Evolutionary conservation across 495 filamentous ascomycete genomes (phyloP).

Genomic region (Patellaria atrata): DNA sequence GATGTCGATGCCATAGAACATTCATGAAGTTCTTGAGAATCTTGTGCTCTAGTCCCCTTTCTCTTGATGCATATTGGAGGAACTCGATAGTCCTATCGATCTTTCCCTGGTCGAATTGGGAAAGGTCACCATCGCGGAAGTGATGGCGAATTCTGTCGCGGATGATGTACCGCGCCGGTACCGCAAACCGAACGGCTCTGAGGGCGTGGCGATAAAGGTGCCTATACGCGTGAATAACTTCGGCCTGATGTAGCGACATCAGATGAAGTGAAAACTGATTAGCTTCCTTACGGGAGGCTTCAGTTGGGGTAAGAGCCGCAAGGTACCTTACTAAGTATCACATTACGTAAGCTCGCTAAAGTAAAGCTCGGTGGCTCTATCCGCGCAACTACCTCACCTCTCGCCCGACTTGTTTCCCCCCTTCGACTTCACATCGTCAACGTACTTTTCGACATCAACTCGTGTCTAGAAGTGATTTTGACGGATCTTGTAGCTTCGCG

Average conservation of each 20-base stretch:
- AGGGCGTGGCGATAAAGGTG: conserved; percentile 58
- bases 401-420: too few species aligned
- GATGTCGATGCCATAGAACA: conserved; percentile 40
- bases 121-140: conserved; percentile 45
- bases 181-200: conserved; percentile 65
- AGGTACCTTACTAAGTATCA: too few species aligned
- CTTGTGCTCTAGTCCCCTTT: conserved; percentile 60
- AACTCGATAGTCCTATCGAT: conserved; percentile 68
- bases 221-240: conserved; percentile 65
- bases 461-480: too few species aligned
- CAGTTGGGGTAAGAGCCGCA: too few species aligned
- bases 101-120: conserved; percentile 41
- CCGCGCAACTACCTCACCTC: too few species aligned
- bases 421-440: too few species aligned
- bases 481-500: too few species aligned
- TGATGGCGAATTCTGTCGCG: conserved; percentile 48
- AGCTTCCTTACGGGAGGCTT: too few species aligned
- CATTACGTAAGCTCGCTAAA: too few species aligned
- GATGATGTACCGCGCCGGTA: conserved; percentile 55
- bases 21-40: conserved; percentile 63
- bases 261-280: conserved; percentile 2
- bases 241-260: conserved; percentile 13
- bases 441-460: too few species aligned
- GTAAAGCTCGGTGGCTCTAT: too few species aligned
- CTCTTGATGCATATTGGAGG: conserved; percentile 49